Evolutionary conservation across 805 yeast species (phyloP).

Genomic region (Zygoascus ofunaensis): DNA sequence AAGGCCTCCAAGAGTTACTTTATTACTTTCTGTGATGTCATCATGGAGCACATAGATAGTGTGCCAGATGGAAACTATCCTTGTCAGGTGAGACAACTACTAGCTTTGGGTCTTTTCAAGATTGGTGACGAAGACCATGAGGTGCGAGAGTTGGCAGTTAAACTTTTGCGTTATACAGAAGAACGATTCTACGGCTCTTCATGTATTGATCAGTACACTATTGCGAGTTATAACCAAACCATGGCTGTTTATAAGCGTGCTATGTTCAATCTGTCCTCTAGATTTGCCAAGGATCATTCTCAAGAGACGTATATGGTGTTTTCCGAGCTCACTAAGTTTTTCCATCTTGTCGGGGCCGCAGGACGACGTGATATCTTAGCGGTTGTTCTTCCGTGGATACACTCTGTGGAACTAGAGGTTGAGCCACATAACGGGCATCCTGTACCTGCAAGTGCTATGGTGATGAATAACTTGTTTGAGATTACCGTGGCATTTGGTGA

Average conservation of each 20-base stretch:
- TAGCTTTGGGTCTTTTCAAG: constrained; percentile 70
- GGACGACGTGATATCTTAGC: constrained; percentile 72
- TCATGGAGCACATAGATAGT: constrained; percentile 30
- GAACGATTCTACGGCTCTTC: constrained; percentile 45
- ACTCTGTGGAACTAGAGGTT: constrained; percentile 55
- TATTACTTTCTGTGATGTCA: constrained; percentile 56
- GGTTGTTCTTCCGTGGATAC: constrained; percentile 88
- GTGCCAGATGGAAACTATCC: constrained; percentile 35
- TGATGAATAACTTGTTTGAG: constrained; percentile 69
- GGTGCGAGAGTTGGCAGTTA: constrained; percentile 65
- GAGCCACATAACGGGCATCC: constrained; percentile 27
- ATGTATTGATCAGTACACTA: constrained; percentile 49
- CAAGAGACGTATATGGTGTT: constrained; percentile 53
- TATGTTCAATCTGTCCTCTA: constrained; percentile 65
- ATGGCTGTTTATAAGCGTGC: constrained; percentile 83
- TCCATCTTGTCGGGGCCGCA: constrained; percentile 49
- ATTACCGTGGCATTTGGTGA: constrained; percentile 73
- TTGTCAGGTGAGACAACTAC: constrained; percentile 51
- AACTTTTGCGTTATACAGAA: constrained; percentile 61
- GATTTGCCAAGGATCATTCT: constrained; percentile 53
- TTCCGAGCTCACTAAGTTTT: constrained; percentile 62
- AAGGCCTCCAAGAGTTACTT: constrained; percentile 63
- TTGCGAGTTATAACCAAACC: constrained; percentile 63
- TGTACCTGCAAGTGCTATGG: constrained; percentile 47
- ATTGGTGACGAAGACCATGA: constrained; percentile 63